These are phyloP conservation scores for Lantana camara DNA, from an alignment of 257 asterid genomes.

Conservation along the genomic window DNA sequence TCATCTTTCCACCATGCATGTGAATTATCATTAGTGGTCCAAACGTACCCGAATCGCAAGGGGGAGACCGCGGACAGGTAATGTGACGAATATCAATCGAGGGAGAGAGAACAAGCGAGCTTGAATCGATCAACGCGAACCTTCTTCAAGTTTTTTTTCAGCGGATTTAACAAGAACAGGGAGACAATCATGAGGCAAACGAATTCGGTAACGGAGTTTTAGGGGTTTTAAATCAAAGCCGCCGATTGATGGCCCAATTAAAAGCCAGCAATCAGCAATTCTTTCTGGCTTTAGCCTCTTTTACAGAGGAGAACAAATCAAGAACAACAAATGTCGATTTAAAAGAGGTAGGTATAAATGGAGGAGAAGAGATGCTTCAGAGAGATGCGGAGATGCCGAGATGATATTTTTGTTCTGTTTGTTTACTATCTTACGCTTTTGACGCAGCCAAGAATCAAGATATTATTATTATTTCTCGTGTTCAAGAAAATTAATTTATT, in stretches of 20 bases:
- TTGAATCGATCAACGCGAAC: constrained; percentile 1
- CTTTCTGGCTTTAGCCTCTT: not conserved
- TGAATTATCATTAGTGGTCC: not conserved
- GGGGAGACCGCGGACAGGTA: constrained; percentile 13
- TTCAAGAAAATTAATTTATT: too few relatives aligned
- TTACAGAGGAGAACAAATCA: not conserved
- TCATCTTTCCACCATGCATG: not conserved
- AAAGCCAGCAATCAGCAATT: constrained; percentile 5
- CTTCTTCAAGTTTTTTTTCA: constrained; percentile 19
- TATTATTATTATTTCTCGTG: too few relatives aligned
- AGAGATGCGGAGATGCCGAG: constrained; percentile 49
- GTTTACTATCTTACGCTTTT: not conserved
- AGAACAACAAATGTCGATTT: constrained; percentile 1
- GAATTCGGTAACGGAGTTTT: constrained; percentile 6
- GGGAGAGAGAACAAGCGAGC: not conserved
- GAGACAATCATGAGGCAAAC: constrained; percentile 28
- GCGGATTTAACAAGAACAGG: constrained; percentile 30
- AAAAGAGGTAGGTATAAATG: not conserved
- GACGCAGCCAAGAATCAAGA: too few relatives aligned
- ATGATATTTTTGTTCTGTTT: constrained; percentile 18
- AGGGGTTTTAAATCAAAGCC: constrained; percentile 9
- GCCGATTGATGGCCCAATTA: constrained; percentile 22
- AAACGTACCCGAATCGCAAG: constrained; percentile 36
- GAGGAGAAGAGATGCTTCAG: constrained; percentile 16
- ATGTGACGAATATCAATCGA: constrained; percentile 6